A percentile compares a stretch with the other conserved stretches of the same genome.
Evolutionary conservation across 441 rosid species (phyloP).

Genomic region (Daphne laureola): DNA sequence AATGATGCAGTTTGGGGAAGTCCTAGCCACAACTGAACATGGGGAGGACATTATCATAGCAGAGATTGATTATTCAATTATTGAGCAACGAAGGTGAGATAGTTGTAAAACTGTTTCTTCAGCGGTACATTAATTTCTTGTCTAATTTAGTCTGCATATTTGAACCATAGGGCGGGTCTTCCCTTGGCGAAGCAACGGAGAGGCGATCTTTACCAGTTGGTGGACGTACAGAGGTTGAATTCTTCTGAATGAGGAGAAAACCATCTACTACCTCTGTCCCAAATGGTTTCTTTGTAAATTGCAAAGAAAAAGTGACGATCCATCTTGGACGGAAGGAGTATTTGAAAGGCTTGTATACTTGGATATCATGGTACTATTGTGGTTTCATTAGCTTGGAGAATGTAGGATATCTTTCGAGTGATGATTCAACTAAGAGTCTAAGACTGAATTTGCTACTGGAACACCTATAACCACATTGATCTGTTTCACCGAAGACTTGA

Average conservation of each 20-base stretch:
- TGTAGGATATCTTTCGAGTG: too few species aligned
- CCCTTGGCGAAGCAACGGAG: slow-evolving; percentile 69
- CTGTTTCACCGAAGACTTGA: too few species aligned
- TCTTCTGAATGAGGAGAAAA: slow-evolving; percentile 19
- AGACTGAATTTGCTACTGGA: too few species aligned
- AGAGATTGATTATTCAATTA: slow-evolving; percentile 69
- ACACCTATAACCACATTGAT: too few species aligned
- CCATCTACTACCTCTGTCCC: too few species aligned
- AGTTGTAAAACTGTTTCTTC: not conserved
- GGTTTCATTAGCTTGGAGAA: too few species aligned
- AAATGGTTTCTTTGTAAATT: too few species aligned
- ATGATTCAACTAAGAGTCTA: too few species aligned
- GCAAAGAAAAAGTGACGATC: too few species aligned
- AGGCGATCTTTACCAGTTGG: slow-evolving; percentile 90
- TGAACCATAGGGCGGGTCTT: slow-evolving; percentile 50
- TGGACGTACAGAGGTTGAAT: slow-evolving; percentile 61
- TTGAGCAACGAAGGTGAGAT: slow-evolving; percentile 67
- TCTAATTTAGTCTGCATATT: slow-evolving; percentile 1
- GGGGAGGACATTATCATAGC: slow-evolving; percentile 69
- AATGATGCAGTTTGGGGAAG: slow-evolving; percentile 77
- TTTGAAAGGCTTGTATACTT: too few species aligned
- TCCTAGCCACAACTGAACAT: slow-evolving; percentile 79
- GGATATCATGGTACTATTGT: too few species aligned
- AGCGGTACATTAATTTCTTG: not conserved
- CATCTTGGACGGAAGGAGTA: too few species aligned